Percentiles rank a stretch among this genome's conserved stretches.
Conservation (phyloP, 2,329 filamentous ascomycete genomes). For the Diaporthe ilicicola region DNA sequence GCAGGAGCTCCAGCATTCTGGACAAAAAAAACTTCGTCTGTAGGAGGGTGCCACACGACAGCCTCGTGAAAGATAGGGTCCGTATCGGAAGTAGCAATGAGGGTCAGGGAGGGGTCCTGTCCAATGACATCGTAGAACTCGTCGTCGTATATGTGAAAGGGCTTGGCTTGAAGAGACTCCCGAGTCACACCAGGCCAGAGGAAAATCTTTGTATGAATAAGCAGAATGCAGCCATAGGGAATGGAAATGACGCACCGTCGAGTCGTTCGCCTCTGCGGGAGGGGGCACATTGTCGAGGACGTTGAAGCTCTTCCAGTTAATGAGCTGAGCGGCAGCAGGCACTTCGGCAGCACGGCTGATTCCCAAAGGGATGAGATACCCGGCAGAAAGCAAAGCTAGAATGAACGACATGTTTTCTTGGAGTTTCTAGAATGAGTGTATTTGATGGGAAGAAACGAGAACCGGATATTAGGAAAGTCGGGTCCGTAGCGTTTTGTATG, state of each 20-base stretch:
- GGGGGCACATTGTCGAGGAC: conserved; percentile 49
- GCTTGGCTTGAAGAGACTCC: conserved; percentile 47
- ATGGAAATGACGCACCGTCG: background rate
- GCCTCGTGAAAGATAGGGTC: conserved; percentile 65
- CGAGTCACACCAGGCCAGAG: conserved; percentile 52
- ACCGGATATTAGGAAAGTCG: background rate
- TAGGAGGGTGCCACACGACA: conserved; percentile 59
- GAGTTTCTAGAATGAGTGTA: background rate
- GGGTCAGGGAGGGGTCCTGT: conserved; percentile 55
- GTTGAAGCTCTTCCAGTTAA: conserved; percentile 55
- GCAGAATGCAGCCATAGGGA: background rate
- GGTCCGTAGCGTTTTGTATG: background rate
- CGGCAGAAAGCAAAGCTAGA: background rate
- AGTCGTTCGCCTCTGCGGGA: conserved; percentile 46
- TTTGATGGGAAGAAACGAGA: background rate
- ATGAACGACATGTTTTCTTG: background rate
- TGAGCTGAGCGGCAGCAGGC: conserved; percentile 50
- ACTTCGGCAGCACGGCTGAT: conserved; percentile 4
- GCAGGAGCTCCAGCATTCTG: conserved; percentile 58
- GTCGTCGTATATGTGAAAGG: conserved; percentile 58
- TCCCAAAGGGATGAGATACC: background rate
- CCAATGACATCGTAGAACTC: conserved; percentile 62
- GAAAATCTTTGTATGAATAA: conserved; percentile 49
- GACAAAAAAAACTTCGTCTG: conserved; percentile 62
- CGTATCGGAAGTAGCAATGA: conserved; percentile 53